These are phyloP conservation scores for Amanita rubescens DNA, from an alignment of 768 basidiomycete species.

Conservation along the genomic window DNA sequence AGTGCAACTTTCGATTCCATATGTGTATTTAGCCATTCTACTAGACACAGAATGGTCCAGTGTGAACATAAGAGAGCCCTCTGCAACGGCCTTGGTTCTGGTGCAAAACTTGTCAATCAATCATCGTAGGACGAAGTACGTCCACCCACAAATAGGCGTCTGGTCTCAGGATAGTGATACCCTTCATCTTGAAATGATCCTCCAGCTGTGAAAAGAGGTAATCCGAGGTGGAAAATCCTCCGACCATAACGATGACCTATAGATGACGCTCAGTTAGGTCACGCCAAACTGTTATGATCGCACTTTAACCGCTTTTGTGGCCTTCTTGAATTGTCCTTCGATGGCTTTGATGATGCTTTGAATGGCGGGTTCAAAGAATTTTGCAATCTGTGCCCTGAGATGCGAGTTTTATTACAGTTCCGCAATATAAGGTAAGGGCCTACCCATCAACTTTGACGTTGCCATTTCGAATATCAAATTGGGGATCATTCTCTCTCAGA, in stretches of 20 bases:
- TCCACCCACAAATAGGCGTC: constrained; percentile 38
- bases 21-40: constrained; percentile 12
- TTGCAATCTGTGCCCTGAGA: background rate
- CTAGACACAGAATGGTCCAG: constrained; percentile 15
- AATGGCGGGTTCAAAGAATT: constrained; percentile 8
- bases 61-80: constrained; percentile 18
- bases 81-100: constrained; percentile 21
- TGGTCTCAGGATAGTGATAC: constrained; percentile 32
- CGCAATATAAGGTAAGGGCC: no score
- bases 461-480: background rate
- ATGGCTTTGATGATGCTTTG: constrained; percentile 1
- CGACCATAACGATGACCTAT: constrained; percentile 40
- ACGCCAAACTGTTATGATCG: background rate
- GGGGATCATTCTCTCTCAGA: background rate
- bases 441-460: constrained; percentile 1
- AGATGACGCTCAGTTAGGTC: background rate
- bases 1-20: constrained; percentile 8
- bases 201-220: constrained; percentile 40
- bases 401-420: background rate
- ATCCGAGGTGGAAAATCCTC: constrained; percentile 45
- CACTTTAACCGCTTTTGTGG: background rate
- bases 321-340: background rate
- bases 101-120: background rate
- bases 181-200: constrained; percentile 23
- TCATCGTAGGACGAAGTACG: background rate